Evolutionary conservation across 2,329 filamentous ascomycete species (phyloP), one percentile per base, ranked within the genome.

Genomic region (Zelopaecilomyces penicillatus): DNA sequence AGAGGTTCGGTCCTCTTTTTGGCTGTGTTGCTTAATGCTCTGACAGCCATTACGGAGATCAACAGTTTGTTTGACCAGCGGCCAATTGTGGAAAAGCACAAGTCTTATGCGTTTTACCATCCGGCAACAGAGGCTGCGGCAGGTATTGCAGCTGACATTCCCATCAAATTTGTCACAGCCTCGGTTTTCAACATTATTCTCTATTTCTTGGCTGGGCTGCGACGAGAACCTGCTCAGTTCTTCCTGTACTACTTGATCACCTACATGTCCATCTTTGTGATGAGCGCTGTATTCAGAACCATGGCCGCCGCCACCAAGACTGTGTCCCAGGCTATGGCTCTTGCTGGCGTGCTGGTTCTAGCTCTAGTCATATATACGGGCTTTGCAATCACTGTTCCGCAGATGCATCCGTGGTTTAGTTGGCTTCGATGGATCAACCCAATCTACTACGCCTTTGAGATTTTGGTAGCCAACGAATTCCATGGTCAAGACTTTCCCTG

Each of bases 371-470:
- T 71, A 27, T 74, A 73, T 58, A 82, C 80, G 0, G 80, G 77
- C 46, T 82, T 83, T 55, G 64, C 69, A 29, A 69, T 77, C 31
- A 56, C 65, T 1, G 58, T 65, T 2, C 65, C 67, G 0, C 53
- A 83, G 55, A 88, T 84, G 83, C 73, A 80, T 26, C 76, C 75
- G 0, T 91, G 85, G 83, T 82, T 84, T 40, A 68, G 77, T 29
- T 90, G 86, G 86, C 83, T 90, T 42, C 76, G 81, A 29, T 88
- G 82, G 65, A 70, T 89, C 41, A 83, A 89, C 47, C 83, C 84
- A 0, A 76, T 89, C 32, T 80, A 72, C 37, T 89, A 89, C 55
- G 82, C 75, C 2, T 91, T 89, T 52, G 85, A 89, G 58, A 74
- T 78, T 2, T 66, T 88, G 12, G 75, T 87, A 62, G 70, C 80